Conservation (phyloP, 805 yeast species). For the Alloascoidea africana region DNA sequence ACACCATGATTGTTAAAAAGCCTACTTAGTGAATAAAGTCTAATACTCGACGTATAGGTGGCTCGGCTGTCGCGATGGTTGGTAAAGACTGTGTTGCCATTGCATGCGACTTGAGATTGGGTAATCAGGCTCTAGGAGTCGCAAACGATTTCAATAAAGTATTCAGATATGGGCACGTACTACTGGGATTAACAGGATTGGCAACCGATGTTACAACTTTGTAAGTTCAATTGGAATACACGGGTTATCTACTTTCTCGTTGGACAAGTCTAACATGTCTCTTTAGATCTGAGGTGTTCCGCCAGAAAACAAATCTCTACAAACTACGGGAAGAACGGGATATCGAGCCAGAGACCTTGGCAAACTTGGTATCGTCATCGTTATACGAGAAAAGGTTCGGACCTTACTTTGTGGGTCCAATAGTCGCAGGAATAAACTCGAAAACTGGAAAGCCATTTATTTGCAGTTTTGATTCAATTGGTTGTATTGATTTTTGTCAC, state of each 20-base stretch:
- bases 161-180: conserved; percentile 73
- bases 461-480: conserved; percentile 92
- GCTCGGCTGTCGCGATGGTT: conserved; percentile 96
- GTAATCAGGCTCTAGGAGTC: conserved; percentile 85
- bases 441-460: conserved; percentile 75
- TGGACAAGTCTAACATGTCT: conserved; percentile 1
- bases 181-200: conserved; percentile 85
- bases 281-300: conserved; percentile 45
- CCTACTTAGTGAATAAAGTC: too few species aligned
- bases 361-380: conserved; percentile 81
- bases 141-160: conserved; percentile 89
- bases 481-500: conserved; percentile 88
- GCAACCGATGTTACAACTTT: conserved; percentile 90
- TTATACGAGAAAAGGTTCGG: conserved; percentile 82
- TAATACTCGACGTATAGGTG: too few species aligned
- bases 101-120: conserved; percentile 89
- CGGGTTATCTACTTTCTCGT: conserved; percentile 1
- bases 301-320: conserved; percentile 76
- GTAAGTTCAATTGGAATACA: conserved; percentile 8
- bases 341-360: conserved; percentile 88
- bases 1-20: too few species aligned
- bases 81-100: conserved; percentile 98
- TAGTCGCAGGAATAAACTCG: conserved; percentile 88
- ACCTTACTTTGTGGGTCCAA: conserved; percentile 93
- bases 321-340: conserved; percentile 82